A percentile compares a stretch with the other conserved stretches of the same genome.
Evolutionary conservation across 2,329 filamentous ascomycete species (phyloP).

Genomic region (Calonectria montana): DNA sequence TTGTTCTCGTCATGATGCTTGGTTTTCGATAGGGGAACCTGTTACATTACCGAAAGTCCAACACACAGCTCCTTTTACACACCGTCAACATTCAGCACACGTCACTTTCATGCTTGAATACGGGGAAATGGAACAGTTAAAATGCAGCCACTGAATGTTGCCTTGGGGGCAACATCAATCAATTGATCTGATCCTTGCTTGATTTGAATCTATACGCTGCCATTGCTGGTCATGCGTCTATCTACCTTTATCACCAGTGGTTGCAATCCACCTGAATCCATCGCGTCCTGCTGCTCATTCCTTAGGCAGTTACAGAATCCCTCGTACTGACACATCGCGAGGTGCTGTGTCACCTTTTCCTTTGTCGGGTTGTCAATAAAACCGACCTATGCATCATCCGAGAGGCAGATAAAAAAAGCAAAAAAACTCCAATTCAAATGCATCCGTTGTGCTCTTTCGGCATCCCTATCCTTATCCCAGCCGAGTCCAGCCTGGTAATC

Average conservation of each 20-base stretch:
- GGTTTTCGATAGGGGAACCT: not conserved
- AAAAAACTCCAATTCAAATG: constrained; percentile 26
- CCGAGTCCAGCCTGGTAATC: constrained; percentile 6
- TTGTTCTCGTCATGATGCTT: not conserved
- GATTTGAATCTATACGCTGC: constrained; percentile 27
- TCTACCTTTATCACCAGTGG: constrained; percentile 24
- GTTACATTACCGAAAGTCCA: not conserved
- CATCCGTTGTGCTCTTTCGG: constrained; percentile 10
- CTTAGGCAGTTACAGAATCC: constrained; percentile 2
- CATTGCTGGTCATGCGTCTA: constrained; percentile 42
- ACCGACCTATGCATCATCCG: constrained; percentile 9
- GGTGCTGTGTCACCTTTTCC: constrained; percentile 8
- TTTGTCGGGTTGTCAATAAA: not conserved
- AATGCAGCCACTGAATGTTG: constrained; percentile 1
- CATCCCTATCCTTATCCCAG: constrained; percentile 9
- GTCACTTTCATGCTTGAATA: not conserved
- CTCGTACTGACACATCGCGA: constrained; percentile 3
- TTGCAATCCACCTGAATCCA: constrained; percentile 3
- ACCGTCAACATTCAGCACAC: not conserved
- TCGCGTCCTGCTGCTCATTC: not conserved
- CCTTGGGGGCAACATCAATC: constrained; percentile 15
- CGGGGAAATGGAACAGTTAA: not conserved
- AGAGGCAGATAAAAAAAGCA: not conserved
- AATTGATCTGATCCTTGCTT: constrained; percentile 23
- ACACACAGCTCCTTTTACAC: not conserved